Evolutionary conservation across 208 protist species (phyloP).

Genomic region (Jaenimonas drosophilae): DNA sequence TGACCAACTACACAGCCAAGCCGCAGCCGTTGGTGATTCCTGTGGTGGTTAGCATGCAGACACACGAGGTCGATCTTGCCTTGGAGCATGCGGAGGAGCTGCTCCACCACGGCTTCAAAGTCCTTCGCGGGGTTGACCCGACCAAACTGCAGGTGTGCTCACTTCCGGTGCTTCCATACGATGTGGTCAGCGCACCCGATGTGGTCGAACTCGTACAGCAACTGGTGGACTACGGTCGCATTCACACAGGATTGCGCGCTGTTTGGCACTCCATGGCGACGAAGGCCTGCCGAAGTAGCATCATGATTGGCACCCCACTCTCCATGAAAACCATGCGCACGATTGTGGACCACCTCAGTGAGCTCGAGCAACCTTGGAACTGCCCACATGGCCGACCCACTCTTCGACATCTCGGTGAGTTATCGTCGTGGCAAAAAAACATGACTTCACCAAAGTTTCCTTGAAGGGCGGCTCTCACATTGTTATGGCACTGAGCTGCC

Average conservation of each 20-base stretch:
- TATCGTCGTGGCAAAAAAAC: conserved; percentile 7
- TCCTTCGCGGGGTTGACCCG: conserved; percentile 33
- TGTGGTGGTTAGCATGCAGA: conserved; percentile 56
- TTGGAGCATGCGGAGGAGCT: conserved; percentile 55
- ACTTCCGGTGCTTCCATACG: conserved; percentile 81
- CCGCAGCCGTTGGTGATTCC: conserved; percentile 80
- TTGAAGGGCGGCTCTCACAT: too few species aligned
- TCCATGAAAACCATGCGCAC: conserved; percentile 55
- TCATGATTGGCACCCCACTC: conserved; percentile 91
- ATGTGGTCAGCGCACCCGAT: conserved; percentile 72
- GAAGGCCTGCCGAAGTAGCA: conserved; percentile 85
- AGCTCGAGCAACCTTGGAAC: conserved; percentile 90
- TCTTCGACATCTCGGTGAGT: conserved; percentile 47
- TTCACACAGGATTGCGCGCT: conserved; percentile 52
- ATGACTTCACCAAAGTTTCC: conserved; percentile 67
- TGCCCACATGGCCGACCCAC: conserved; percentile 94
- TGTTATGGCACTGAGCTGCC: too few species aligned
- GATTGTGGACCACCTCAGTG: conserved; percentile 57
- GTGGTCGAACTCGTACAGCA: conserved; percentile 84
- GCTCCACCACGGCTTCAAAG: conserved; percentile 81
- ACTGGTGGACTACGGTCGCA: conserved; percentile 47
- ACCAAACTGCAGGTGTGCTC: conserved; percentile 64
- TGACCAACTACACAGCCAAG: conserved; percentile 40
- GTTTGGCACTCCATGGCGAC: conserved; percentile 89
- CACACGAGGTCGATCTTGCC: conserved; percentile 70